Evolutionary conservation across 306 rosid species (phyloP).

Genomic region (Medicago truncatula): MtrunA17r5.0-ANR NC_053048.1:6897001-6897500

Average conservation of each 20-base stretch:
- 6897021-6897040: background rate
- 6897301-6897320: too few relatives aligned
- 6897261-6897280: too few relatives aligned
- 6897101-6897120: conserved; percentile 36
- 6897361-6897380: too few relatives aligned
- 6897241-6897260: background rate
- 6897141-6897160: background rate
- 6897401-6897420: too few relatives aligned
- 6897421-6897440: too few relatives aligned
- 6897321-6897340: too few relatives aligned
- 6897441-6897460: too few relatives aligned
- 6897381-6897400: too few relatives aligned
- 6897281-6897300: too few relatives aligned
- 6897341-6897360: too few relatives aligned
- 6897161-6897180: background rate
- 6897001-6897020: conserved; percentile 1
- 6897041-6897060: conserved; percentile 26
- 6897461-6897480: too few relatives aligned
- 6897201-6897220: background rate
- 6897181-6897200: background rate
- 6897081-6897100: conserved; percentile 12
- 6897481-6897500: too few relatives aligned
- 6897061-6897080: conserved; percentile 21
- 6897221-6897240: background rate
- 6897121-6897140: conserved; percentile 34